phyloP scores from a whole-genome alignment of 352 stramenopile genomes.

The Pythium guiyangense region DNA sequence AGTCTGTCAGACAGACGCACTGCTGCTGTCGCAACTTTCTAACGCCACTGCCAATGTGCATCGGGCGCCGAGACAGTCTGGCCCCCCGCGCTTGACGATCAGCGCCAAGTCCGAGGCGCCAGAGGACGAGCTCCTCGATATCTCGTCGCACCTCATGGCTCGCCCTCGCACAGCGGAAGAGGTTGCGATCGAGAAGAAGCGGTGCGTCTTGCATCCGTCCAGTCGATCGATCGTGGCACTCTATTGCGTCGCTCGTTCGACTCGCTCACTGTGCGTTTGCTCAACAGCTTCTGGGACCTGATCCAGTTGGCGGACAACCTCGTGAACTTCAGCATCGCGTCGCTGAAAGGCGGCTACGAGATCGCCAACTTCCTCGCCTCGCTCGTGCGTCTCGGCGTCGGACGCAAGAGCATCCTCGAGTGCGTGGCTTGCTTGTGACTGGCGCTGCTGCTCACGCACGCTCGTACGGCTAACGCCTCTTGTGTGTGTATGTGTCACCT shows the following conservation, averaged over 20 bases:
- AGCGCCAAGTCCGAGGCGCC: slow-evolving; percentile 50
- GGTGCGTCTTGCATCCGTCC: slow-evolving; percentile 16
- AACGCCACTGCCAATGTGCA: background rate
- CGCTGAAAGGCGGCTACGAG: slow-evolving; percentile 34
- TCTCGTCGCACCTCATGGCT: slow-evolving; percentile 34
- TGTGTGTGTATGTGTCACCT: background rate
- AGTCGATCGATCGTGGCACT: no score
- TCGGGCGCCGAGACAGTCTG: slow-evolving; percentile 1
- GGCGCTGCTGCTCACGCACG: background rate
- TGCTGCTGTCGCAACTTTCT: background rate
- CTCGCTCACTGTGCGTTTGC: slow-evolving; percentile 1
- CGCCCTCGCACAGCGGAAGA: slow-evolving; percentile 25
- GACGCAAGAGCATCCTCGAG: slow-evolving; percentile 49
- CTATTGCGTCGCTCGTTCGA: no score
- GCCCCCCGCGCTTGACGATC: slow-evolving; percentile 12
- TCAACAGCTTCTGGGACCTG: slow-evolving; percentile 57
- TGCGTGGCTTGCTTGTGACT: slow-evolving; percentile 17
- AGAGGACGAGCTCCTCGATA: slow-evolving; percentile 53
- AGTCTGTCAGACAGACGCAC: no score
- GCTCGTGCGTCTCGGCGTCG: slow-evolving; percentile 53
- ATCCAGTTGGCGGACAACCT: slow-evolving; percentile 58
- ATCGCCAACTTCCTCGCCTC: slow-evolving; percentile 39
- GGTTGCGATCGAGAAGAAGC: slow-evolving; percentile 35
- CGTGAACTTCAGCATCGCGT: slow-evolving; percentile 60
- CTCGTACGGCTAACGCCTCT: background rate